Conservation (phyloP, 2,329 filamentous ascomycete species). For the Claviceps capensis region DNA sequence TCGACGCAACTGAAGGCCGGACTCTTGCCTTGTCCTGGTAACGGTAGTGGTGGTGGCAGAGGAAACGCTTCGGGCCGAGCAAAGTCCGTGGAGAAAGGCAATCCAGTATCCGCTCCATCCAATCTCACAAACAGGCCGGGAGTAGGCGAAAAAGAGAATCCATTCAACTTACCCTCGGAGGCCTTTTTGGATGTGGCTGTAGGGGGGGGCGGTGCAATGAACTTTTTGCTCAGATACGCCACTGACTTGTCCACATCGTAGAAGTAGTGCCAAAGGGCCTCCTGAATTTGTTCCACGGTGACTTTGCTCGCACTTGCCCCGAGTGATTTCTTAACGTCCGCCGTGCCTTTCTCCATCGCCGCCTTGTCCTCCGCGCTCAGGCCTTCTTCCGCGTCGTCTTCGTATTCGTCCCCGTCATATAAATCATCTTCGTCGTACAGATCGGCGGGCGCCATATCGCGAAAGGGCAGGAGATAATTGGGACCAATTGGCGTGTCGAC, state of each 20-base stretch:
- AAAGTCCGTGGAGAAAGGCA: conserved; percentile 5
- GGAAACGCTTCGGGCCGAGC: conserved; percentile 1
- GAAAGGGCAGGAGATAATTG: neutral
- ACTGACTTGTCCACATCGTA: conserved; percentile 83
- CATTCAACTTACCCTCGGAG: conserved; percentile 27
- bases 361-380: conserved; percentile 33
- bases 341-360: conserved; percentile 49
- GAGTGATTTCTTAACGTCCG: conserved; percentile 52
- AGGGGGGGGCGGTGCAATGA: conserved; percentile 23
- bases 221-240: conserved; percentile 59
- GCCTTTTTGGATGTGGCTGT: conserved; percentile 25
- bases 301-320: conserved; percentile 44
- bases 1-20: conserved; percentile 19
- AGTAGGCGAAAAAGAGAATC: conserved; percentile 19
- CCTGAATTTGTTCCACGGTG: conserved; percentile 58
- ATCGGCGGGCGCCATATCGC: conserved; percentile 11
- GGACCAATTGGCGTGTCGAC: neutral
- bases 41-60: neutral
- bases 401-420: conserved; percentile 35
- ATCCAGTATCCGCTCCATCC: conserved; percentile 20
- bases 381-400: conserved; percentile 31
- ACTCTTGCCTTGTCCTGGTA: neutral
- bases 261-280: conserved; percentile 90
- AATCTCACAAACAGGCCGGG: conserved; percentile 14
- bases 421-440: conserved; percentile 35